Percentiles rank a stretch among this genome's conserved stretches.
phyloP scores from a whole-genome alignment of 352 stramenopile species.

The Phytophthora sojae region DNA sequence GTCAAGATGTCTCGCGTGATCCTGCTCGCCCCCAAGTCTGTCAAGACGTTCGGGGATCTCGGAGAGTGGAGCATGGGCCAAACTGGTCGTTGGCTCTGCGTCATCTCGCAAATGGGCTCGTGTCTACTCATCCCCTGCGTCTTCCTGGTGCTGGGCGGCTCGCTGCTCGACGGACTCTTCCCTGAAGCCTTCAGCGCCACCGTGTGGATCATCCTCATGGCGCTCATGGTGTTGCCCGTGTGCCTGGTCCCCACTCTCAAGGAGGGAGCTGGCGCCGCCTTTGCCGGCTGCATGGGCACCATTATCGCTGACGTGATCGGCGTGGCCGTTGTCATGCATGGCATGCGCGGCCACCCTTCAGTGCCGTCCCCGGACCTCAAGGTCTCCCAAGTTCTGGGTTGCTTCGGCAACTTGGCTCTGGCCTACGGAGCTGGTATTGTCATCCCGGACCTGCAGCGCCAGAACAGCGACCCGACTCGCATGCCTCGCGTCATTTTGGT shows the following conservation, averaged over 20 bases:
- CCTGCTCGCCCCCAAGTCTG: conserved; percentile 45
- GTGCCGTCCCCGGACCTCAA: conserved; percentile 43
- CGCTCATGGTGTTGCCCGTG: conserved; percentile 43
- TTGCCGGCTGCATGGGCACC: conserved; percentile 53
- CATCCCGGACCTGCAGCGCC: conserved; percentile 54
- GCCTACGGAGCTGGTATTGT: conserved; percentile 60
- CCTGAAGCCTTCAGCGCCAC: conserved; percentile 45
- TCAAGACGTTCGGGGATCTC: conserved; percentile 61
- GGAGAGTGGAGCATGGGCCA: conserved; percentile 59
- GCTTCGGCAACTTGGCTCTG: conserved; percentile 63
- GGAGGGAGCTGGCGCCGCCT: conserved; percentile 47
- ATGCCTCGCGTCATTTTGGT: conserved; percentile 59
- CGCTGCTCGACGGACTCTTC: conserved; percentile 54
- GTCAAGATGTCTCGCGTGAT: conserved; percentile 48
- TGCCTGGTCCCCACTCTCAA: conserved; percentile 60
- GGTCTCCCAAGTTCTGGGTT: conserved; percentile 47
- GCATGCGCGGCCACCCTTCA: conserved; percentile 46
- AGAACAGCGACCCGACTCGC: conserved; percentile 54
- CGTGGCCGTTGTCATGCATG: conserved; percentile 44
- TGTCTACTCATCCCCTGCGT: conserved; percentile 55
- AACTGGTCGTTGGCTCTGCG: conserved; percentile 45
- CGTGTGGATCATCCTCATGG: conserved; percentile 60
- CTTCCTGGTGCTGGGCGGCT: conserved; percentile 59
- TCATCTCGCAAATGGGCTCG: conserved; percentile 50
- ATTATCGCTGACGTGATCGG: conserved; percentile 54